Conservation (phyloP, 176 grass and related monocot species). For the Ampelocalamus luodianensis region DNA sequence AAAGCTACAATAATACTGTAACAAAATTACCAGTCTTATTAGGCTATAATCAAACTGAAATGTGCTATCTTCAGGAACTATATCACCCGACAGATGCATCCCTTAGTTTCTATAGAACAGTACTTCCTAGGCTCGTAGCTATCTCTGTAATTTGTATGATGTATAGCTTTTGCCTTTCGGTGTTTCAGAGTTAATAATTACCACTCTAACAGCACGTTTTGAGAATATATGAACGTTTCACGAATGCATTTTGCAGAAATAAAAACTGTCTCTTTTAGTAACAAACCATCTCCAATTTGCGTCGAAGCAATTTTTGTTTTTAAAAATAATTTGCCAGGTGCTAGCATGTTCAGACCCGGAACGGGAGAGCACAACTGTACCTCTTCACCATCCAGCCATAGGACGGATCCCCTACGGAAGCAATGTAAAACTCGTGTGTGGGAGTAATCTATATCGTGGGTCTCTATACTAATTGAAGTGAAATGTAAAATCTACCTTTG, state of each 20-base stretch:
- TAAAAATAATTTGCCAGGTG: no score
- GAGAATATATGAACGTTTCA: no score
- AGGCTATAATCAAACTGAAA: neutral
- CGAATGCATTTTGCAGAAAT: no score
- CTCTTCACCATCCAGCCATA: neutral
- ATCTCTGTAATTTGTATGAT: no score
- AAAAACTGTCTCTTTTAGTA: no score
- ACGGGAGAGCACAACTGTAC: neutral
- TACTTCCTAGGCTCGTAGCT: neutral
- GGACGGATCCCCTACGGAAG: neutral
- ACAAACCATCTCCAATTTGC: neutral
- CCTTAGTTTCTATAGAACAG: neutral
- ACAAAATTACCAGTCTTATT: neutral
- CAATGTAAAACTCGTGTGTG: neutral
- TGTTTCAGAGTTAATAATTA: neutral
- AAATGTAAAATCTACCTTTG: no score
- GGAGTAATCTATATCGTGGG: neutral
- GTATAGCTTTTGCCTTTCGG: neutral
- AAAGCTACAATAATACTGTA: neutral
- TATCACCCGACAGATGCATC: neutral
- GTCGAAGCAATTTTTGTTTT: neutral
- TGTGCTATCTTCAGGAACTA: neutral
- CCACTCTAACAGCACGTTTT: no score
- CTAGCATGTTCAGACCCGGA: neutral
- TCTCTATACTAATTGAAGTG: neutral